A percentile compares a stretch with the other conserved stretches of the same genome.
Evolutionary conservation across 2,329 filamentous ascomycete species (phyloP).

Genomic region (Arthroderma uncinatum): DNA sequence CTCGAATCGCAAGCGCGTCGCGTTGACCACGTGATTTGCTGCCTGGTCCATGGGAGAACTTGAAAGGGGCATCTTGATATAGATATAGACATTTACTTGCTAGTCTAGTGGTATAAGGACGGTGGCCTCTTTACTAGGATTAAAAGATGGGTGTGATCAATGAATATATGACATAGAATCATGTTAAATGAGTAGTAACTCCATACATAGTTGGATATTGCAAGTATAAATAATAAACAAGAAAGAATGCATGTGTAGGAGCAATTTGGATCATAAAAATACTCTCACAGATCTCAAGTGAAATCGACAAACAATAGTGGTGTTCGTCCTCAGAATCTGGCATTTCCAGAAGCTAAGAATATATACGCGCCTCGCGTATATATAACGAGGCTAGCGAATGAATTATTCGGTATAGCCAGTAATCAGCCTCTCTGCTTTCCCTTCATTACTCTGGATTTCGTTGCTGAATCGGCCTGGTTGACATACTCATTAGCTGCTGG

Average conservation of each 20-base stretch:
- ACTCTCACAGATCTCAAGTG: background rate
- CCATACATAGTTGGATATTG: background rate
- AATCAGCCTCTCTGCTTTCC: background rate
- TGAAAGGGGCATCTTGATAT: background rate
- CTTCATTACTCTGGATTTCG: background rate
- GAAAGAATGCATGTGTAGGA: background rate
- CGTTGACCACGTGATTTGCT: background rate
- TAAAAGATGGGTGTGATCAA: too few species aligned
- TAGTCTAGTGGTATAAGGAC: too few species aligned
- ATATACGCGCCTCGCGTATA: background rate
- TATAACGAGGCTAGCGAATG: background rate
- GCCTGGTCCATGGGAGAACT: background rate
- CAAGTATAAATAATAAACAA: background rate
- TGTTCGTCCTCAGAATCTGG: background rate
- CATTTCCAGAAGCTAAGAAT: background rate
- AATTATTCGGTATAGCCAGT: background rate
- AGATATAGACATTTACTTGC: too few species aligned
- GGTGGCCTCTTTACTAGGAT: too few species aligned
- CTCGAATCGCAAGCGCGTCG: background rate
- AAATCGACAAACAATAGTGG: background rate
- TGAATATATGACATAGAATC: background rate
- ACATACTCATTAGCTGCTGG: background rate
- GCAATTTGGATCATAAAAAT: background rate
- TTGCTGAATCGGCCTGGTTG: background rate
- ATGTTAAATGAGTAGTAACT: slow-evolving; percentile 2